Evolutionary conservation across 345 rosid species (phyloP).

Genomic region (Carallia brachiata): DNA sequence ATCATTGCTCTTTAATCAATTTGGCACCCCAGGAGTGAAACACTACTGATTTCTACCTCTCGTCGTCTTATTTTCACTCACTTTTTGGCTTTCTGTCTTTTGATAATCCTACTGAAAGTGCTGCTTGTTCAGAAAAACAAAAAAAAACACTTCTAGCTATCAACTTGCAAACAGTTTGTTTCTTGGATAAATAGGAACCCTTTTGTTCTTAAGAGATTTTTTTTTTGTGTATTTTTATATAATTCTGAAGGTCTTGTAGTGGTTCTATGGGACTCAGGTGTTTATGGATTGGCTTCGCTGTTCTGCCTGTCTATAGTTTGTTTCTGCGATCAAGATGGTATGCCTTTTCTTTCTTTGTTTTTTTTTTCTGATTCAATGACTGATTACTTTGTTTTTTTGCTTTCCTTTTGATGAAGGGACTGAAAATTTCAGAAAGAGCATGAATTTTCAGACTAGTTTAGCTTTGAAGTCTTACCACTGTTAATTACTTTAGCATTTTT

Average conservation of each 20-base stretch:
- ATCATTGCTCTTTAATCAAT: slow-evolving; percentile 25
- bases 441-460: too few relatives aligned
- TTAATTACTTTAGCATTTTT: neutral
- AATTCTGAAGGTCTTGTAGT: neutral
- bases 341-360: neutral
- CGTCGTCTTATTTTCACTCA: neutral
- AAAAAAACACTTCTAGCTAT: neutral
- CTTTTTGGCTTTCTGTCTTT: neutral
- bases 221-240: slow-evolving; percentile 1
- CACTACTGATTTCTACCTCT: neutral
- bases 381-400: too few relatives aligned
- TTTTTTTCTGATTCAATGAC: too few relatives aligned
- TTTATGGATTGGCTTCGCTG: slow-evolving; percentile 44
- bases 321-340: slow-evolving; percentile 68
- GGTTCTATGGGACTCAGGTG: slow-evolving; percentile 39
- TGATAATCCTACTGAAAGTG: neutral
- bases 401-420: too few relatives aligned
- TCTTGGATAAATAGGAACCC: neutral
- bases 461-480: too few relatives aligned
- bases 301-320: slow-evolving; percentile 34
- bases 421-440: too few relatives aligned
- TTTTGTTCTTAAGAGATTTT: neutral
- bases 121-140: neutral
- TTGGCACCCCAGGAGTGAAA: slow-evolving; percentile 1
- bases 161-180: neutral